Evolutionary conservation across 164 flowering plant genomes (phyloP).

Genomic region (Dillenia suffruticosa): DNA sequence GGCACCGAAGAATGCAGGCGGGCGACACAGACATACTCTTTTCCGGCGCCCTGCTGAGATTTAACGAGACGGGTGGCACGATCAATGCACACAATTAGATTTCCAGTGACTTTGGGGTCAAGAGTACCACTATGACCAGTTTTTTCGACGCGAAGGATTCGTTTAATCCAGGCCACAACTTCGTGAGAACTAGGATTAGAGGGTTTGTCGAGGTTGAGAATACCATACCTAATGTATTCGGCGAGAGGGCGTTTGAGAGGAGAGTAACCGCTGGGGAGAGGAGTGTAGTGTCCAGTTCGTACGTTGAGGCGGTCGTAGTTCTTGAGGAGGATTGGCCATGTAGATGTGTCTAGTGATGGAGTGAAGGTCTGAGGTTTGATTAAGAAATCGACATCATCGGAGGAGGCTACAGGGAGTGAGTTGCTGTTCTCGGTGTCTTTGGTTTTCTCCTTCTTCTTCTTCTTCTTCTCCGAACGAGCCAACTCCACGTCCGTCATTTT

Average conservation of each 20-base stretch:
- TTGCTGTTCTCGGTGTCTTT: too few species aligned
- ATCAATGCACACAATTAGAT: constrained; percentile 2
- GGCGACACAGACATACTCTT: constrained; percentile 4
- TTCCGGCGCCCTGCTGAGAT: constrained; percentile 5
- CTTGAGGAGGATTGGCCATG: constrained; percentile 6
- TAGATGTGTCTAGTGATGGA: background rate
- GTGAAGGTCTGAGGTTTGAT: constrained; percentile 5
- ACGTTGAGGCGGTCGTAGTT: constrained; percentile 7
- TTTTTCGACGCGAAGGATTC: constrained; percentile 1
- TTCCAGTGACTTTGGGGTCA: constrained; percentile 4
- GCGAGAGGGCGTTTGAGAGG: constrained; percentile 2
- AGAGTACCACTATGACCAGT: constrained; percentile 5
- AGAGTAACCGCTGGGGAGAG: constrained; percentile 2
- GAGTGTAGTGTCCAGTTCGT: constrained; percentile 4
- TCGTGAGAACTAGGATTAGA: constrained; percentile 4
- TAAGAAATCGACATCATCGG: background rate
- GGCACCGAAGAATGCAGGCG: constrained; percentile 4
- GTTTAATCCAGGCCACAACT: constrained; percentile 4
- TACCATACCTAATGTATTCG: background rate
- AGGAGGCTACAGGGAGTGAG: too few species aligned
- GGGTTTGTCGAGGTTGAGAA: constrained; percentile 5
- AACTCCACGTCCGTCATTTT: too few species aligned
- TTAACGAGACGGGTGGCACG: constrained; percentile 2
- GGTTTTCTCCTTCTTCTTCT: too few species aligned
- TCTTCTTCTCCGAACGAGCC: too few species aligned